phyloP scores from a whole-genome alignment of 371 early-diverging fungal species.

The Batkoa obscura region DNA sequence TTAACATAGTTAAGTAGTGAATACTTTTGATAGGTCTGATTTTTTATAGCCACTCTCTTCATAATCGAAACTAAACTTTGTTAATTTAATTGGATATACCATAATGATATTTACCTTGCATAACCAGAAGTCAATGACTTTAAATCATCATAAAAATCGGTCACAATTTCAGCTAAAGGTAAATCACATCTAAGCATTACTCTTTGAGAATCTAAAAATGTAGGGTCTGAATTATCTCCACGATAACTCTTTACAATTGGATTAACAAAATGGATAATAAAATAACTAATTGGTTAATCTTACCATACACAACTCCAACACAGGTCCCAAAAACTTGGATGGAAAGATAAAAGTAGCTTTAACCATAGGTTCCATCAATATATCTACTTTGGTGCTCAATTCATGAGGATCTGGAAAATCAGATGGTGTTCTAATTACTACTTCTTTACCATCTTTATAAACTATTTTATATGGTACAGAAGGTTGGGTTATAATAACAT shows the following conservation, averaged over 20 bases:
- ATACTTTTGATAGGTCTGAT: slow-evolving; percentile 62
- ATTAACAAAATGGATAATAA: no score
- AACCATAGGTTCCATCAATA: slow-evolving; percentile 82
- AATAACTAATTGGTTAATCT: no score
- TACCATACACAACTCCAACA: slow-evolving; percentile 80
- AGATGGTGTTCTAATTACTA: slow-evolving; percentile 63
- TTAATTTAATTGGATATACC: not conserved
- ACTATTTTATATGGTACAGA: slow-evolving; percentile 70
- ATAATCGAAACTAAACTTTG: slow-evolving; percentile 59
- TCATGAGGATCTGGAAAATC: slow-evolving; percentile 78
- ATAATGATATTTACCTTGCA: slow-evolving; percentile 33
- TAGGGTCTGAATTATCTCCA: slow-evolving; percentile 67
- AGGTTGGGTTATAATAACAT: slow-evolving; percentile 79
- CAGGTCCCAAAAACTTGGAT: slow-evolving; percentile 68
- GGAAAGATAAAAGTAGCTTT: slow-evolving; percentile 82
- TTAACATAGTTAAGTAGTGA: no score
- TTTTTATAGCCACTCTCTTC: slow-evolving; percentile 79
- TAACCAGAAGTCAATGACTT: slow-evolving; percentile 84
- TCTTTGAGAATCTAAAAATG: slow-evolving; percentile 66
- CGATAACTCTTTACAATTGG: no score
- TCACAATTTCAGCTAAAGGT: slow-evolving; percentile 83
- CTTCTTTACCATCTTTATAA: slow-evolving; percentile 24
- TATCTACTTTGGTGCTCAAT: slow-evolving; percentile 32
- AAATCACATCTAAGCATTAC: slow-evolving; percentile 73
- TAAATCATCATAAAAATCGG: slow-evolving; percentile 84